A percentile compares a stretch with the other conserved stretches of the same genome.
Conservation (phyloP, 805 yeast genomes). For the Suhomyces sp. region DNA sequence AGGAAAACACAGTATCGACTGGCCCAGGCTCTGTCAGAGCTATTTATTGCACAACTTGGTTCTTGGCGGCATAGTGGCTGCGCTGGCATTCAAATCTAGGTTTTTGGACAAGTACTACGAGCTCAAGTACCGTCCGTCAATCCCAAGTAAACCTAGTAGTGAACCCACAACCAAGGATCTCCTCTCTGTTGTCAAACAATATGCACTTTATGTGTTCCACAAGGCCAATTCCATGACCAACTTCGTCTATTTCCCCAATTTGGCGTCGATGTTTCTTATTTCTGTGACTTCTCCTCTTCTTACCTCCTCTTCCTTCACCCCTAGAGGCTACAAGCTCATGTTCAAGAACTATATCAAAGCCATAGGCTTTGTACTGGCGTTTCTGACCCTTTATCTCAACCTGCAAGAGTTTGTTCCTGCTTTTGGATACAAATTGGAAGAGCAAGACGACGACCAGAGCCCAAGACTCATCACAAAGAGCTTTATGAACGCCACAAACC, state of each 20-base stretch:
- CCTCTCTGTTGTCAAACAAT: conserved; percentile 16
- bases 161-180: neutral
- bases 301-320: conserved; percentile 8
- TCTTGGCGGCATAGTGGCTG: conserved; percentile 17
- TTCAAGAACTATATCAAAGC: conserved; percentile 34
- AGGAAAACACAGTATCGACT: conserved; percentile 22
- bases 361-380: conserved; percentile 35
- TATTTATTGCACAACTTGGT: conserved; percentile 26
- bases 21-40: conserved; percentile 25
- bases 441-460: neutral
- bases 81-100: conserved; percentile 18
- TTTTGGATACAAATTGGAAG: conserved; percentile 10
- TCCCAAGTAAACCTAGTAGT: neutral
- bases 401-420: conserved; percentile 20
- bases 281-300: conserved; percentile 33
- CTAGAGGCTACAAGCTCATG: conserved; percentile 19
- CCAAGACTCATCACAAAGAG: conserved; percentile 16
- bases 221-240: conserved; percentile 31
- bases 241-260: conserved; percentile 35
- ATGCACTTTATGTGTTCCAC: conserved; percentile 18
- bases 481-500: conserved; percentile 27
- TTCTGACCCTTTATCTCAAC: conserved; percentile 24
- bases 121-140: conserved; percentile 8
- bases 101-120: conserved; percentile 24
- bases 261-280: conserved; percentile 32